Conservation (phyloP, 2,329 filamentous ascomycete species). For the Cytospora paraplurivora region DNA sequence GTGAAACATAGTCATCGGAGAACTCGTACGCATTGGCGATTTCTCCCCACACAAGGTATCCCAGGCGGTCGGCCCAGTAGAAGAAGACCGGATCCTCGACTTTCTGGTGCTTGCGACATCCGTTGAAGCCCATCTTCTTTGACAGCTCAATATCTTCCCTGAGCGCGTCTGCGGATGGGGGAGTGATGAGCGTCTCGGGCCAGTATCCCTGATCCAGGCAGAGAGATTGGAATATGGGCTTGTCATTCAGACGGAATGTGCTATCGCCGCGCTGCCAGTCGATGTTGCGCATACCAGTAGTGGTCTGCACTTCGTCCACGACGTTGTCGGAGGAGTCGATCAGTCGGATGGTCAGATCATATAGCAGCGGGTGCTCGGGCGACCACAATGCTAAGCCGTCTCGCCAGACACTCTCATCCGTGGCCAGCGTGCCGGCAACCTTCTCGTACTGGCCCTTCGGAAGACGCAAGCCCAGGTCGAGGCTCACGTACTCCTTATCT, state of each 20-base stretch:
- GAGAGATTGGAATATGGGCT: constrained; percentile 62
- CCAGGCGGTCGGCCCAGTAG: constrained; percentile 63
- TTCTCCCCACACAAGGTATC: constrained; percentile 65
- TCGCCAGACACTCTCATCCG: constrained; percentile 48
- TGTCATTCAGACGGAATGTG: constrained; percentile 60
- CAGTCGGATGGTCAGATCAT: constrained; percentile 57
- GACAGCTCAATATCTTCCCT: constrained; percentile 56
- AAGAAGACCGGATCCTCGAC: constrained; percentile 63
- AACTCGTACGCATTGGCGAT: constrained; percentile 68
- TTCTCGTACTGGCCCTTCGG: constrained; percentile 41
- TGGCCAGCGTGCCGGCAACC: constrained; percentile 38
- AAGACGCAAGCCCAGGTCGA: constrained; percentile 51
- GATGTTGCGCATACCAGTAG: constrained; percentile 62
- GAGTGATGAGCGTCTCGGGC: constrained; percentile 62
- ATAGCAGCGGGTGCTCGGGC: constrained; percentile 58
- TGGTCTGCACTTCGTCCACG: constrained; percentile 60
- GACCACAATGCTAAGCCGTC: constrained; percentile 64
- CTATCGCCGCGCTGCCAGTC: constrained; percentile 61
- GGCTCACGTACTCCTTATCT: constrained; percentile 50
- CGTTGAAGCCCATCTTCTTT: constrained; percentile 66
- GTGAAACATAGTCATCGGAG: constrained; percentile 56
- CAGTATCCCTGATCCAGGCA: constrained; percentile 66
- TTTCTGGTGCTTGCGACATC: constrained; percentile 66
- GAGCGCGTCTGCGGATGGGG: constrained; percentile 50
- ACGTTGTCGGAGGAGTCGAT: constrained; percentile 44